Conservation (phyloP, 2,329 filamentous ascomycete genomes). For the Fusarium continuum region DNA sequence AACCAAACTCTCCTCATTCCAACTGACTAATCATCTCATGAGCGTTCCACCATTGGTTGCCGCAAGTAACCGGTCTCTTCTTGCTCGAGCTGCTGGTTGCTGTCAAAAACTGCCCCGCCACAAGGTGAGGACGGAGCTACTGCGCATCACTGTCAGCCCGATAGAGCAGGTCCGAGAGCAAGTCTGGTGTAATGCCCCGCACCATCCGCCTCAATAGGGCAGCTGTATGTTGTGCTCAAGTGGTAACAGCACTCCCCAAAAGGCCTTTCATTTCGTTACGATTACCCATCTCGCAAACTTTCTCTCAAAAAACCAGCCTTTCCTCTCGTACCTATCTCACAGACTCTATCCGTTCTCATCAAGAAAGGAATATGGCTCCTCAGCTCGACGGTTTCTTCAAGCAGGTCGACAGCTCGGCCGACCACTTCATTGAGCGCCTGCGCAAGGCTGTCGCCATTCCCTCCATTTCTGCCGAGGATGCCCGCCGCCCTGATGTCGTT, state of each 20-base stretch:
- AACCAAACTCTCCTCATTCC: conserved; percentile 12
- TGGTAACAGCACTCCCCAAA: conserved; percentile 36
- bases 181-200: conserved; percentile 56
- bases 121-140: conserved; percentile 35
- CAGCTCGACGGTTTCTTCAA: conserved; percentile 93
- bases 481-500: conserved; percentile 88
- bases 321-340: conserved; percentile 59
- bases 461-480: conserved; percentile 91
- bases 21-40: conserved; percentile 38
- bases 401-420: conserved; percentile 83
- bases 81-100: conserved; percentile 13
- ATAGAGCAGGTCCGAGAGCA: conserved; percentile 43
- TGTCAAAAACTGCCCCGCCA: conserved; percentile 41
- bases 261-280: conserved; percentile 40
- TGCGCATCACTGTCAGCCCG: conserved; percentile 37
- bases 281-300: conserved; percentile 27
- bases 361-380: conserved; percentile 83
- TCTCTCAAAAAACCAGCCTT: conserved; percentile 22
- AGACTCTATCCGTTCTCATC: conserved; percentile 63
- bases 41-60: conserved; percentile 42
- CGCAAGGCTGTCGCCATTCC: conserved; percentile 94
- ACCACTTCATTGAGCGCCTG: conserved; percentile 88
- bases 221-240: conserved; percentile 41
- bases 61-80: conserved; percentile 43
- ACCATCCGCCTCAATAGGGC: conserved; percentile 50